Conservation (phyloP, 2,329 filamentous ascomycete species). For the Macrophomina pseudophaseolina region DNA sequence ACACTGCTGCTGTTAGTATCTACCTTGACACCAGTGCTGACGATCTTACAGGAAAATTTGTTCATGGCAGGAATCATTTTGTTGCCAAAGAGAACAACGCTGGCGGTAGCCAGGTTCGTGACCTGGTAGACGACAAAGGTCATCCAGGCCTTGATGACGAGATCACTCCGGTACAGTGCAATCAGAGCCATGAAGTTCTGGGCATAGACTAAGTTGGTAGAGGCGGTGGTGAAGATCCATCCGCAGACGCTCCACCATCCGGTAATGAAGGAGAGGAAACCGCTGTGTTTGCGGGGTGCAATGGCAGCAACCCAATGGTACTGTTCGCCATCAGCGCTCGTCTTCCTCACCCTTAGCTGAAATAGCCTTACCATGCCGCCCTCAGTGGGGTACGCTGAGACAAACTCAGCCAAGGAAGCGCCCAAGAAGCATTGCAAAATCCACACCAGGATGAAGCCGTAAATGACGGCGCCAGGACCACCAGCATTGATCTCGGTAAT, state of each 20-base stretch:
- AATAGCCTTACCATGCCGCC: slow-evolving; percentile 26
- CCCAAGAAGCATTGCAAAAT: slow-evolving; percentile 30
- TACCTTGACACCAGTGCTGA: neutral
- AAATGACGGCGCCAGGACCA: slow-evolving; percentile 29
- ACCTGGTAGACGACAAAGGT: slow-evolving; percentile 29
- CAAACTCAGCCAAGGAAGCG: slow-evolving; percentile 29
- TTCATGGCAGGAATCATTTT: slow-evolving; percentile 29
- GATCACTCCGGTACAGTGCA: slow-evolving; percentile 23
- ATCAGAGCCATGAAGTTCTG: slow-evolving; percentile 29
- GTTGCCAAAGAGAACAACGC: slow-evolving; percentile 29
- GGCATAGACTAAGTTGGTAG: slow-evolving; percentile 29
- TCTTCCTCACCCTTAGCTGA: too few relatives aligned
- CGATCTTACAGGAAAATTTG: slow-evolving; percentile 19
- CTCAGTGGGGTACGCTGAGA: slow-evolving; percentile 28
- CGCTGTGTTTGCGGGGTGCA: slow-evolving; percentile 25
- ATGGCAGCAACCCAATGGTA: slow-evolving; percentile 30
- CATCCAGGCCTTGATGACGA: slow-evolving; percentile 29
- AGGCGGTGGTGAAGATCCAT: slow-evolving; percentile 29
- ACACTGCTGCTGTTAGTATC: neutral
- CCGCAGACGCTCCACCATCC: slow-evolving; percentile 27
- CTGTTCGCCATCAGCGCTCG: neutral
- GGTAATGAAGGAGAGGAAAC: slow-evolving; percentile 28
- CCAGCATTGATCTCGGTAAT: slow-evolving; percentile 28
- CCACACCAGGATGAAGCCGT: slow-evolving; percentile 29
- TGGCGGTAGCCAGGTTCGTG: slow-evolving; percentile 26